These are phyloP conservation scores for Malbranchea cinnamomea DNA, from an alignment of 2,329 filamentous ascomycete genomes.

Conservation along the genomic window DNA sequence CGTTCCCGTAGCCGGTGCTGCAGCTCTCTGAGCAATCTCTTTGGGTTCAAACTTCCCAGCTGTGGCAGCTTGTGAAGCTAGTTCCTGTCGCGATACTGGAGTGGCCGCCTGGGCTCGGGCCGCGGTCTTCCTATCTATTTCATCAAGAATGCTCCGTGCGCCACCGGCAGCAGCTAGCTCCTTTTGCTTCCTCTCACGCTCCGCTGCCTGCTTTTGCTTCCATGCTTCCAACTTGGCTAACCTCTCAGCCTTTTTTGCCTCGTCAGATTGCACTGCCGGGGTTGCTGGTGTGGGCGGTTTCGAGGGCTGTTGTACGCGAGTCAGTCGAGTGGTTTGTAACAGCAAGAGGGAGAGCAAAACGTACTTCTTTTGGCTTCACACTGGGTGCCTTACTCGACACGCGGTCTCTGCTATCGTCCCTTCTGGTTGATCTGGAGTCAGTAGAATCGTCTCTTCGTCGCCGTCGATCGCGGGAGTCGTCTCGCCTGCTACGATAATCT, in stretches of 20 bases:
- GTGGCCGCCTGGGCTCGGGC: constrained; percentile 19
- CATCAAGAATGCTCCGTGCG: constrained; percentile 51
- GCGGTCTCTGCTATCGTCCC: constrained; percentile 48
- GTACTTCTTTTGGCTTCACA: constrained; percentile 42
- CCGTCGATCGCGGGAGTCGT: constrained; percentile 55
- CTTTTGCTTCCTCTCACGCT: constrained; percentile 57
- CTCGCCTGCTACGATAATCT: constrained; percentile 54
- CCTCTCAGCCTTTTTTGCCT: constrained; percentile 65
- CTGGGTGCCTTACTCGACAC: constrained; percentile 35
- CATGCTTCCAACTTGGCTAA: constrained; percentile 74
- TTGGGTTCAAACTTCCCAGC: constrained; percentile 78
- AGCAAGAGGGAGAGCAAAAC: constrained; percentile 15
- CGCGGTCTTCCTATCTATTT: constrained; percentile 57
- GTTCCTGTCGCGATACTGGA: constrained; percentile 23
- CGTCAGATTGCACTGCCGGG: constrained; percentile 44
- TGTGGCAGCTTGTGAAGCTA: constrained; percentile 41
- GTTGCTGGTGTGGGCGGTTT: constrained; percentile 33
- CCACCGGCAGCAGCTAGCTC: constrained; percentile 48
- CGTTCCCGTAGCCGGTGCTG: constrained; percentile 41
- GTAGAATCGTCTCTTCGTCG: constrained; percentile 54
- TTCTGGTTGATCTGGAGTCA: constrained; percentile 53
- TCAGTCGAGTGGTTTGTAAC: constrained; percentile 9
- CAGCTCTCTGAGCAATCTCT: constrained; percentile 65
- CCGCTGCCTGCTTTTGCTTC: constrained; percentile 74
- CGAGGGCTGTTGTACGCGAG: constrained; percentile 30